phyloP scores from a whole-genome alignment of 2,329 filamentous ascomycete genomes.

The Exophiala mesophila region DNA sequence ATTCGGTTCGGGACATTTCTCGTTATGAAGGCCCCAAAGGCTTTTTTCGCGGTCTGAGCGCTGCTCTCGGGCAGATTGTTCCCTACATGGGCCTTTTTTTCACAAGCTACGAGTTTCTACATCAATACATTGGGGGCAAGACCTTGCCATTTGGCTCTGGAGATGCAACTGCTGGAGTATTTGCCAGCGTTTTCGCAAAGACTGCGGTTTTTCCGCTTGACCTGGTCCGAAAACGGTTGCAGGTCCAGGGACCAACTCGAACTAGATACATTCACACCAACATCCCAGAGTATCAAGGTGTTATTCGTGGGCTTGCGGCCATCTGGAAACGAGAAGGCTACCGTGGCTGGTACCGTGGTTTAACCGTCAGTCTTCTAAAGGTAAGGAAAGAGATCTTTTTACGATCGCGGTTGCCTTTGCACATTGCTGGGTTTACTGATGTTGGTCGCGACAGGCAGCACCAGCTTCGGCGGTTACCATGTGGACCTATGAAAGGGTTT shows the following conservation, averaged over 20 bases:
- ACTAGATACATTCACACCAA: slow-evolving; percentile 74
- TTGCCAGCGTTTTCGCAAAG: slow-evolving; percentile 78
- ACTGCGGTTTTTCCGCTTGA: slow-evolving; percentile 90
- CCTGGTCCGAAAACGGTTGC: slow-evolving; percentile 83
- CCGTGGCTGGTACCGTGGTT: slow-evolving; percentile 77
- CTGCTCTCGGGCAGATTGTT: slow-evolving; percentile 79
- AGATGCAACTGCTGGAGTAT: slow-evolving; percentile 75
- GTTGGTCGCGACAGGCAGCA: slow-evolving; percentile 58
- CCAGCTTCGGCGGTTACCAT: slow-evolving; percentile 90
- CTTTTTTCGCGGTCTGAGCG: slow-evolving; percentile 82
- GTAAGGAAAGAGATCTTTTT: slow-evolving; percentile 32
- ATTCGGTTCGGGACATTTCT: slow-evolving; percentile 67
- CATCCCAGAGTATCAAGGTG: slow-evolving; percentile 73
- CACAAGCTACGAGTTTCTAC: slow-evolving; percentile 73
- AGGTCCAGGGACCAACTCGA: slow-evolving; percentile 89
- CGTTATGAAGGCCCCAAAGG: slow-evolving; percentile 69
- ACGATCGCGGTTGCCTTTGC: too few species aligned
- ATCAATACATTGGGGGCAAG: slow-evolving; percentile 53
- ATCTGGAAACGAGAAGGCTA: slow-evolving; percentile 71
- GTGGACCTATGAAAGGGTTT: slow-evolving; percentile 82
- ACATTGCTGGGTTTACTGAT: too few species aligned
- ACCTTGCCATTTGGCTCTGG: slow-evolving; percentile 67
- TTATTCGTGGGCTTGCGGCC: slow-evolving; percentile 59
- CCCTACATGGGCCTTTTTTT: slow-evolving; percentile 99
- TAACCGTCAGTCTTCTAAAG: slow-evolving; percentile 86